phyloP scores from a whole-genome alignment of 768 basidiomycete genomes.

The Trametes sanguinea region DNA sequence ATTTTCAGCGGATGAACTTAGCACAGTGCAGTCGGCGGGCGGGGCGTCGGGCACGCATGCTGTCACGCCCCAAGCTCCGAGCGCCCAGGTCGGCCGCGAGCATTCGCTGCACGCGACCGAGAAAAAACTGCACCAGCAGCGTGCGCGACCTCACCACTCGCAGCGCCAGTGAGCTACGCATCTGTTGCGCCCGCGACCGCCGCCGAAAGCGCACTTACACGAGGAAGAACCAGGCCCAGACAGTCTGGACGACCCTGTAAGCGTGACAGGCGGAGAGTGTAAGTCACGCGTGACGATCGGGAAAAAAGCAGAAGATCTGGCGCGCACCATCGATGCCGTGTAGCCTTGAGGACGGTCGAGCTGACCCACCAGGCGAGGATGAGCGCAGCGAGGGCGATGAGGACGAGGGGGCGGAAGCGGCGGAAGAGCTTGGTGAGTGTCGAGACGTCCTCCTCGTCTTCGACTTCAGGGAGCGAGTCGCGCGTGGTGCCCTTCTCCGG shows the following conservation, averaged over 20 bases:
- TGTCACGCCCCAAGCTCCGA: conserved; percentile 11
- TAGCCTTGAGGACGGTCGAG: conserved; percentile 63
- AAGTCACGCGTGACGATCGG: conserved; percentile 15
- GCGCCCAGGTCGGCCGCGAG: not conserved
- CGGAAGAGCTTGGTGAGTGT: conserved; percentile 14
- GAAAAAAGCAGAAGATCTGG: conserved; percentile 11
- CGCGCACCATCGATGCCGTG: conserved; percentile 74
- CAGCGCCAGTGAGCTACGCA: no score
- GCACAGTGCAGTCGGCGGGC: not conserved
- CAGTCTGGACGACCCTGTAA: conserved; percentile 72
- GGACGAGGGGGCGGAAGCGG: conserved; percentile 37
- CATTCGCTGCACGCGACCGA: not conserved
- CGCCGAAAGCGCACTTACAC: conserved; percentile 43
- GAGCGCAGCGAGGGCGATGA: conserved; percentile 53
- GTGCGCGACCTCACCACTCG: not conserved
- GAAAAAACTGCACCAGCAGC: not conserved
- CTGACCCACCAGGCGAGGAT: conserved; percentile 90
- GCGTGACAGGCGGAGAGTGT: not conserved
- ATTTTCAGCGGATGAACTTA: conserved; percentile 1
- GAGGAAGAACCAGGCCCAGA: conserved; percentile 85
- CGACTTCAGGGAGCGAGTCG: conserved; percentile 1
- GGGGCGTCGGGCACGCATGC: not conserved
- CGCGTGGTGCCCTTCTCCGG: conserved; percentile 8
- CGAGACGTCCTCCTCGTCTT: conserved; percentile 25
- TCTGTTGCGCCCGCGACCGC: not conserved